These are phyloP conservation scores for Cichorium intybus DNA, from an alignment of 140 eudicot genomes.

Conservation along the genomic window DNA sequence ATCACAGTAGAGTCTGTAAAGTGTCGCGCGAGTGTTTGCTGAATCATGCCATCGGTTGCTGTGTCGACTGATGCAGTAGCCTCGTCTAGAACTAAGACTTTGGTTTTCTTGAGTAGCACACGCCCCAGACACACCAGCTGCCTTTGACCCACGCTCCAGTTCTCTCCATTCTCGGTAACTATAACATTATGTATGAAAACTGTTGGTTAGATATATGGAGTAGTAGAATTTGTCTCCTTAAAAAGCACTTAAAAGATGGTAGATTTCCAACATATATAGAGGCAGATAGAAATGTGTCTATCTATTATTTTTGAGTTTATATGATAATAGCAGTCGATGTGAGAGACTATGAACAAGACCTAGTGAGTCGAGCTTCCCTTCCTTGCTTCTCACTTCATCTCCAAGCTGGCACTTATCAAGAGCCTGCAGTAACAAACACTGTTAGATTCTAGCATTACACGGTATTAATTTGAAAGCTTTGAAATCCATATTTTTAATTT, in stretches of 20 bases:
- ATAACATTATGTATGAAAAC: neutral
- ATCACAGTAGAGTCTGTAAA: slow-evolving; percentile 65
- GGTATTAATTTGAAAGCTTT: neutral
- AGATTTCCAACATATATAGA: no score
- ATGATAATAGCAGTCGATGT: neutral
- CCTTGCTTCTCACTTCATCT: slow-evolving; percentile 74
- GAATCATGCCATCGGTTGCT: slow-evolving; percentile 84
- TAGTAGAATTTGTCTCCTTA: neutral
- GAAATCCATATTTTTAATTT: neutral
- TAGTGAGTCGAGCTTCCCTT: slow-evolving; percentile 60
- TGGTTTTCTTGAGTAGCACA: slow-evolving; percentile 79
- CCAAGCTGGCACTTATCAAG: slow-evolving; percentile 90
- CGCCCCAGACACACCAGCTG: slow-evolving; percentile 87
- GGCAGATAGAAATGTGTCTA: neutral
- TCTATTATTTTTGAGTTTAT: slow-evolving; percentile 21
- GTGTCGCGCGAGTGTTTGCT: slow-evolving; percentile 62
- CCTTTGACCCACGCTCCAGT: slow-evolving; percentile 95
- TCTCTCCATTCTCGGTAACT: slow-evolving; percentile 90
- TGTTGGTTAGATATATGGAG: neutral
- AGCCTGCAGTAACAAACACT: slow-evolving; percentile 36
- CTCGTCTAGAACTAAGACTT: slow-evolving; percentile 80
- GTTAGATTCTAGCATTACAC: neutral
- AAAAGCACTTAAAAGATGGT: no score
- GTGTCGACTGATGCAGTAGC: slow-evolving; percentile 95
- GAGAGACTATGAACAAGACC: slow-evolving; percentile 35